These are phyloP conservation scores for Nakaseomyces kungkrabaensis DNA, from an alignment of 1,139 yeast species.

Conservation along the genomic window DNA sequence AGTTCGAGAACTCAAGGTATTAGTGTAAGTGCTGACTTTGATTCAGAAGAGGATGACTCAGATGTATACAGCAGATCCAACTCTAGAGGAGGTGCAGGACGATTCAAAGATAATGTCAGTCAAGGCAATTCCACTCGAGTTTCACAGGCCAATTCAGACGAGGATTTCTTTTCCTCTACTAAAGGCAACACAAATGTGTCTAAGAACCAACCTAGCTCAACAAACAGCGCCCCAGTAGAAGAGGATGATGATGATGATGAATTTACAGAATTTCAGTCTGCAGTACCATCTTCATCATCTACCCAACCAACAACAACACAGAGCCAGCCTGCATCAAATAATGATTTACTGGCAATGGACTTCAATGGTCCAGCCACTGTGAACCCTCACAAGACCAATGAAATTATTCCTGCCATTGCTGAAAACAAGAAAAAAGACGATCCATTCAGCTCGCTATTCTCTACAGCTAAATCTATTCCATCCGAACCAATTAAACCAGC, in stretches of 20 bases:
- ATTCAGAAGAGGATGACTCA: constrained; percentile 48
- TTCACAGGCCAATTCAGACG: constrained; percentile 21
- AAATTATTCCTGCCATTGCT: constrained; percentile 31
- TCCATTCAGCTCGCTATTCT: constrained; percentile 76
- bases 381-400: constrained; percentile 10
- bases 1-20: constrained; percentile 23
- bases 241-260: constrained; percentile 71
- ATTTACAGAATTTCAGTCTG: constrained; percentile 89
- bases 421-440: constrained; percentile 39
- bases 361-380: constrained; percentile 8
- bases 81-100: constrained; percentile 3
- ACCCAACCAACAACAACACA: constrained; percentile 8
- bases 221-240: constrained; percentile 17
- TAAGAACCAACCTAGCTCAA: constrained; percentile 6
- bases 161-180: constrained; percentile 31
- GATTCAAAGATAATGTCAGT: constrained; percentile 5
- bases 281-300: constrained; percentile 35
- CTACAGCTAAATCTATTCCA: constrained; percentile 42
- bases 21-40: constrained; percentile 36
- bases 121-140: constrained; percentile 18
- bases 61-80: constrained; percentile 6
- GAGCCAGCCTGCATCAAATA: constrained; percentile 12
- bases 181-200: background rate
- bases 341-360: constrained; percentile 9
- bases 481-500: background rate